Evolutionary conservation across 1,284 basidiomycete genomes (phyloP).

Genomic region (Quambalaria eucalypti): DNA sequence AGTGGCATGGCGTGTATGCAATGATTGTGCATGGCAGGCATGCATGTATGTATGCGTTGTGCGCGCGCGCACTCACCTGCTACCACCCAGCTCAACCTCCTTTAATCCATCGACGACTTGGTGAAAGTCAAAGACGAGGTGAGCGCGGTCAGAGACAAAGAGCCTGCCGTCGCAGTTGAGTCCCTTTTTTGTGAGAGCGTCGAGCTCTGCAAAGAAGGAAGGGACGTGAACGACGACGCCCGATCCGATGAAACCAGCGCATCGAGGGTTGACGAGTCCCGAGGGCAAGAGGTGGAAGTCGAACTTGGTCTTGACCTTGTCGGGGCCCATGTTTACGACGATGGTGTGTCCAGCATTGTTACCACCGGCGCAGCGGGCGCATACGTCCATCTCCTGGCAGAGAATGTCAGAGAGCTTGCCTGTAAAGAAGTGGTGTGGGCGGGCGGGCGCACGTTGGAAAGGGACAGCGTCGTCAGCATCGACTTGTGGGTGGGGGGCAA

Average conservation of each 20-base stretch:
- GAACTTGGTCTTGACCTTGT: constrained; percentile 70
- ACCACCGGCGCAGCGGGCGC: constrained; percentile 90
- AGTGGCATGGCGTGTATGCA: too few species aligned
- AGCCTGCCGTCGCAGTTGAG: constrained; percentile 76
- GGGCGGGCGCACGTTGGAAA: background rate
- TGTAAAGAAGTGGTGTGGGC: constrained; percentile 5
- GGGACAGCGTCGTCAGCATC: too few species aligned
- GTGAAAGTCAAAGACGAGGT: constrained; percentile 97
- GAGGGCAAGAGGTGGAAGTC: constrained; percentile 93
- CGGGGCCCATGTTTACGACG: constrained; percentile 65
- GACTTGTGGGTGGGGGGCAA: too few species aligned
- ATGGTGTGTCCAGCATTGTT: constrained; percentile 99
- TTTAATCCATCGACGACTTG: constrained; percentile 98
- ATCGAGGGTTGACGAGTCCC: constrained; percentile 80
- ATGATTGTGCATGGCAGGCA: too few species aligned
- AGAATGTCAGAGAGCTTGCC: constrained; percentile 46
- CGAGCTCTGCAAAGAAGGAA: constrained; percentile 87
- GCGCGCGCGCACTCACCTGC: too few species aligned
- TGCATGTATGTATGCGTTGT: too few species aligned
- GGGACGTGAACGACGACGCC: constrained; percentile 93
- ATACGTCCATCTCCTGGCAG: constrained; percentile 71
- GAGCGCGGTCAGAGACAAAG: constrained; percentile 88
- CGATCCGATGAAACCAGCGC: constrained; percentile 78
- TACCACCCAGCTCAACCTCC: constrained; percentile 89
- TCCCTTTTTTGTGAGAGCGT: constrained; percentile 75